Evolutionary conservation across 306 rosid species (phyloP).

Genomic region (Castanea mollissima): DNA sequence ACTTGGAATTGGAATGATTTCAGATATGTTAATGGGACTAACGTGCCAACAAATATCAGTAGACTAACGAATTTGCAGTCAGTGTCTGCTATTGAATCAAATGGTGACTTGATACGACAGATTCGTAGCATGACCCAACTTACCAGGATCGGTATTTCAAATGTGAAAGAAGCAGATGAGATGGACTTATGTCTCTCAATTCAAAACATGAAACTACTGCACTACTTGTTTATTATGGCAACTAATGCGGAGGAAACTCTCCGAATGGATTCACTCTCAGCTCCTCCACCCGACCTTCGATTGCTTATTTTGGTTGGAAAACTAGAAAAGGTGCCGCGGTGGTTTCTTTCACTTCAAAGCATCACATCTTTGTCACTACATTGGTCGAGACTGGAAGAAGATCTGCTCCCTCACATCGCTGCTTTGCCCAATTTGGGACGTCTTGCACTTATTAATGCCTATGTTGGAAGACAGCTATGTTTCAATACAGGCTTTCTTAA

Average conservation of each 20-base stretch:
- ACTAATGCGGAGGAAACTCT: not conserved
- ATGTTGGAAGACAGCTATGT: not conserved
- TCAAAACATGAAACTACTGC: constrained; percentile 9
- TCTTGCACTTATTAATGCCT: not conserved
- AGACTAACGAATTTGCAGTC: not conserved
- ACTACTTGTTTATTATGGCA: not conserved
- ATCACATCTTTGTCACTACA: not conserved
- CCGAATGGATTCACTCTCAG: not conserved
- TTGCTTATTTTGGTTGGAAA: not conserved
- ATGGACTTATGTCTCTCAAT: constrained; percentile 5
- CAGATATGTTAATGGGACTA: not conserved
- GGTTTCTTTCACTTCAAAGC: not conserved
- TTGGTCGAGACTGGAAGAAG: constrained; percentile 1
- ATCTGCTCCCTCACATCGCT: not conserved
- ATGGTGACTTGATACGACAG: not conserved
- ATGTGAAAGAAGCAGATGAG: not conserved
- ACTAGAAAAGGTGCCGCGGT: not conserved
- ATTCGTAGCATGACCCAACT: constrained; percentile 11
- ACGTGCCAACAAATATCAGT: no score
- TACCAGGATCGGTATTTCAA: not conserved
- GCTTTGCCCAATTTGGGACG: not conserved
- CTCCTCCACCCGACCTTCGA: constrained; percentile 9
- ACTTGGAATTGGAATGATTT: fast-evolving
- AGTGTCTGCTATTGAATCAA: not conserved
- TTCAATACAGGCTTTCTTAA: not conserved